phyloP scores from a whole-genome alignment of 306 rosid species.

The Corylus avellana region DNA sequence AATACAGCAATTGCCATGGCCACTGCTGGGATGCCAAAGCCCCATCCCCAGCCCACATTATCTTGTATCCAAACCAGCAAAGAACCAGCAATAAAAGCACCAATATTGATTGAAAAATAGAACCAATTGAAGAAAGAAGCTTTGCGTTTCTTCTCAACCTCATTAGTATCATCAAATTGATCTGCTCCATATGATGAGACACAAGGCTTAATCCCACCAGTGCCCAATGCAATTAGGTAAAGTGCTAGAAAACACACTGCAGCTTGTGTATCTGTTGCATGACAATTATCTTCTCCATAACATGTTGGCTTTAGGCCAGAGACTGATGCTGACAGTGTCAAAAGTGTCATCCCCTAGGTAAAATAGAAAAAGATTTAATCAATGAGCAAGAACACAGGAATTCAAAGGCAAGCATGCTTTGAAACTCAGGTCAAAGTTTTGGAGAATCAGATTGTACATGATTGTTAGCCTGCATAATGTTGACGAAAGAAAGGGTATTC shows the following conservation, averaged over 20 bases:
- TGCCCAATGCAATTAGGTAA: conserved; percentile 76
- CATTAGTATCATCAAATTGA: conserved; percentile 69
- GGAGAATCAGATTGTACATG: not conserved
- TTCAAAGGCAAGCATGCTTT: not conserved
- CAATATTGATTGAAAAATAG: conserved; percentile 72
- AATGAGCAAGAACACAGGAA: not conserved
- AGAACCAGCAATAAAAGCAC: conserved; percentile 72
- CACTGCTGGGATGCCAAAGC: conserved; percentile 74
- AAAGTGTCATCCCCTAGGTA: conserved; percentile 75
- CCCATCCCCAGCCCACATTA: conserved; percentile 79
- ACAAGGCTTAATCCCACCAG: conserved; percentile 87
- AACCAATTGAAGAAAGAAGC: conserved; percentile 84
- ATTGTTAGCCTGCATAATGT: not conserved
- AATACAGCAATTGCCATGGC: conserved; percentile 70
- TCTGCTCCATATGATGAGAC: conserved; percentile 87
- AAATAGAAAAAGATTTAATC: conserved; percentile 1
- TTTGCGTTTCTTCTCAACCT: conserved; percentile 57
- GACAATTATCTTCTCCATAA: conserved; percentile 45
- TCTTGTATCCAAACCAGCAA: conserved; percentile 70
- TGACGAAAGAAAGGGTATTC: not conserved
- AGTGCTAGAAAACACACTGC: conserved; percentile 54
- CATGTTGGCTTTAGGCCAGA: conserved; percentile 66
- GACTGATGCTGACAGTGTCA: conserved; percentile 74
- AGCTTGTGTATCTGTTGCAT: conserved; percentile 45
- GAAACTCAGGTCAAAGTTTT: not conserved